Evolutionary conservation across 495 filamentous ascomycete genomes (phyloP).

Genomic region (Aspergillus conjunctus): DNA sequence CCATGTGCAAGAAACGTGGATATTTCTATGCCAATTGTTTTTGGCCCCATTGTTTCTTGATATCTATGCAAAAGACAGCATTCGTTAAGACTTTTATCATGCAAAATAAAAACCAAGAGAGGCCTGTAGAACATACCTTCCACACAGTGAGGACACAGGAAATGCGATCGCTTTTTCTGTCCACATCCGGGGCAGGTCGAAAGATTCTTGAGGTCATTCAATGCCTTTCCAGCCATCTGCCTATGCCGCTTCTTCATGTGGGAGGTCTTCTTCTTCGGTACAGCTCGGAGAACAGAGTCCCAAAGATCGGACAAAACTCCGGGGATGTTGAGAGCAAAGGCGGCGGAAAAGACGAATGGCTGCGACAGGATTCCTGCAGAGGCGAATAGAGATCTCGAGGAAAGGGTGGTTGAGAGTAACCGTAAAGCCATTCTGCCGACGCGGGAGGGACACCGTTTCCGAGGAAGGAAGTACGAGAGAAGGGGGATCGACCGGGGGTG

Average conservation of each 20-base stretch:
- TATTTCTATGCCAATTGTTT: constrained; percentile 25
- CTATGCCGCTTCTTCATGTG: constrained; percentile 93
- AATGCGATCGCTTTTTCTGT: constrained; percentile 80
- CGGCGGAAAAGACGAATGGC: constrained; percentile 26
- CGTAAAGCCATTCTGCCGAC: constrained; percentile 21
- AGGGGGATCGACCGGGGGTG: background rate
- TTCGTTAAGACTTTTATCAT: background rate
- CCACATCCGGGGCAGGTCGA: constrained; percentile 90
- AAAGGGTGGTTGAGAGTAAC: constrained; percentile 23
- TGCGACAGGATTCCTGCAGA: constrained; percentile 18
- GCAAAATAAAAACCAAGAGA: background rate
- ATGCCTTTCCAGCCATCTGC: constrained; percentile 89
- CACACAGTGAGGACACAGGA: constrained; percentile 84
- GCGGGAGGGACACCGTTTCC: background rate
- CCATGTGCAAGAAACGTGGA: background rate
- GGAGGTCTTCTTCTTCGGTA: constrained; percentile 98
- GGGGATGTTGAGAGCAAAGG: constrained; percentile 50
- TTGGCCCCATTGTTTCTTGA: constrained; percentile 38
- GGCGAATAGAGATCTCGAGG: constrained; percentile 23
- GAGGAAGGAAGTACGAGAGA: background rate
- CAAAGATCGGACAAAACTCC: constrained; percentile 74
- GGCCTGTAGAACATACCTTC: constrained; percentile 48
- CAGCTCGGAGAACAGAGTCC: constrained; percentile 88
- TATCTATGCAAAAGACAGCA: constrained; percentile 22
- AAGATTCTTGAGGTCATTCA: constrained; percentile 84